phyloP scores from a whole-genome alignment of 352 stramenopile genomes.

The Phytophthora litchii region DNA sequence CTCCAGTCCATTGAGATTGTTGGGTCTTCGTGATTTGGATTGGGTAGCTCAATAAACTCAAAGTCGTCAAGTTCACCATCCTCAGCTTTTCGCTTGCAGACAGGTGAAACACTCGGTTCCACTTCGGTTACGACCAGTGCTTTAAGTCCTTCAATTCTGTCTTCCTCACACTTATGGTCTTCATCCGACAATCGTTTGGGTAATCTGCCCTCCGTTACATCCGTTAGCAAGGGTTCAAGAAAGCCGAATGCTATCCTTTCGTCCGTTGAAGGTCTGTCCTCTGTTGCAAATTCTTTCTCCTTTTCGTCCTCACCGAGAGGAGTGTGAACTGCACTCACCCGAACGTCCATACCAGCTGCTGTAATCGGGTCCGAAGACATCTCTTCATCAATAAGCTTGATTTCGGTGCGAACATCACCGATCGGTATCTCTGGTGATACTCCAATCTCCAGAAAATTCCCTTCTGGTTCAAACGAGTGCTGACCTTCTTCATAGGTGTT shows the following conservation, averaged over 20 bases:
- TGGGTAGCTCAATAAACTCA: conserved; percentile 20
- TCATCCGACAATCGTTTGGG: background rate
- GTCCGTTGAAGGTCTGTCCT: background rate
- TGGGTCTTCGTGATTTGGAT: background rate
- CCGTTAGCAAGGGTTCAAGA: background rate
- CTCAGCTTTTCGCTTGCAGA: conserved; percentile 6
- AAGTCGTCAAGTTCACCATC: conserved; percentile 6
- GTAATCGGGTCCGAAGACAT: background rate
- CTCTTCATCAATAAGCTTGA: background rate
- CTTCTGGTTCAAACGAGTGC: conserved; percentile 30
- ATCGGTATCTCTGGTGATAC: background rate
- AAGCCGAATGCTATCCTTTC: background rate
- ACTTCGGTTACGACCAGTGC: background rate
- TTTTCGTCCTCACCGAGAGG: conserved; percentile 1
- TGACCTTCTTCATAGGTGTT: conserved; percentile 31
- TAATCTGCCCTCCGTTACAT: background rate
- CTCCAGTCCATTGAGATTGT: conserved; percentile 13
- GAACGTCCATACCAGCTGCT: background rate
- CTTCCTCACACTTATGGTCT: conserved; percentile 15
- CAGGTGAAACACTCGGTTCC: background rate
- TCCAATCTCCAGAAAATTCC: conserved; percentile 13
- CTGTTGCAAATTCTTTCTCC: background rate
- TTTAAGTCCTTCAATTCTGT: conserved; percentile 4
- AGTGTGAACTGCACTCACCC: background rate
- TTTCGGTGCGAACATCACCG: background rate